Conservation (phyloP, 1,139 yeast genomes). For the Pichia sp. region DNA sequence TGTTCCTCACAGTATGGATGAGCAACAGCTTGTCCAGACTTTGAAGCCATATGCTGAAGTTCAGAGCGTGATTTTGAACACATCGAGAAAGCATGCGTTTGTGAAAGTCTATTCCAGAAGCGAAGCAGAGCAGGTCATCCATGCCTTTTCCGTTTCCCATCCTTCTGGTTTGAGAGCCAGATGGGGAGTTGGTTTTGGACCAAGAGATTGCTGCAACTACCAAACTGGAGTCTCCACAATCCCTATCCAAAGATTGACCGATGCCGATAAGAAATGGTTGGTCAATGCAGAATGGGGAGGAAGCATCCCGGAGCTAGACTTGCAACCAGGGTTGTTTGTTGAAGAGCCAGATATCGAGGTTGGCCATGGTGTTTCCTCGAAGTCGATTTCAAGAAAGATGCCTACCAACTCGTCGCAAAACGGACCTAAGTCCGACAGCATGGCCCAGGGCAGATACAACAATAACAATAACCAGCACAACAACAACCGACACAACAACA, state of each 20-base stretch:
- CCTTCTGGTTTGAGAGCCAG: constrained; percentile 67
- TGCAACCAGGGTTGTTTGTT: constrained; percentile 74
- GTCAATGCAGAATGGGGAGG: constrained; percentile 96
- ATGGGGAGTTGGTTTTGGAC: constrained; percentile 99
- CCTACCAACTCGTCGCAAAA: constrained; percentile 82
- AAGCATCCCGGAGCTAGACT: constrained; percentile 77
- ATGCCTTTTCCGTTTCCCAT: constrained; percentile 34
- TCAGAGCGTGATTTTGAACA: constrained; percentile 82
- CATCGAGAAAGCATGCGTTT: constrained; percentile 91
- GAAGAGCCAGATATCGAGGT: constrained; percentile 98
- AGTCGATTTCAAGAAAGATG: constrained; percentile 84
- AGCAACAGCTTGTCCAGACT: constrained; percentile 58
- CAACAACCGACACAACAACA: constrained; percentile 15
- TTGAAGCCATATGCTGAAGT: constrained; percentile 91
- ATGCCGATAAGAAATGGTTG: constrained; percentile 89
- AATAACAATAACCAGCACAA: constrained; percentile 13
- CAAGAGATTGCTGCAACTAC: constrained; percentile 96
- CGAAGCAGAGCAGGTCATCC: constrained; percentile 80
- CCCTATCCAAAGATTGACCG: constrained; percentile 83
- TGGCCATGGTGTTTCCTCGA: constrained; percentile 90
- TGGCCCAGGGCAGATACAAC: constrained; percentile 5
- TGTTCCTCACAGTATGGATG: constrained; percentile 79
- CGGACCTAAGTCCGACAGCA: constrained; percentile 71
- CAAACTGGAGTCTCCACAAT: constrained; percentile 85
- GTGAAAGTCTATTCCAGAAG: constrained; percentile 93